A percentile compares a stretch with the other conserved stretches of the same genome.
These are phyloP conservation scores for Pleoardoris graminearum DNA, from an alignment of 2,329 filamentous ascomycete genomes.

Conservation along the genomic window DNA sequence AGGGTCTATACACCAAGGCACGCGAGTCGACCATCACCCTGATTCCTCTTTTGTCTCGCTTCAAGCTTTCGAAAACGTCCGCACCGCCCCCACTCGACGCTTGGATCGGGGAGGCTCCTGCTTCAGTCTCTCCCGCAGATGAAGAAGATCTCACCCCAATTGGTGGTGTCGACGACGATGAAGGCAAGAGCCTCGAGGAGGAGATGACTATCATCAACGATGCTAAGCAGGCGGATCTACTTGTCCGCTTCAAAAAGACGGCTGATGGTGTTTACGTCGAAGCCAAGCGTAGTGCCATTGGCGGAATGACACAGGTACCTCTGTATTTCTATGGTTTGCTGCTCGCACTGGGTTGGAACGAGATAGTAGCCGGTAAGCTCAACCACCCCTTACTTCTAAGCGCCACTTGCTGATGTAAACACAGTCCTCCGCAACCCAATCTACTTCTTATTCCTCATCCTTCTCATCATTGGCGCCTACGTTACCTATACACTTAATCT, in stretches of 20 bases:
- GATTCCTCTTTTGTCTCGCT: constrained; percentile 84
- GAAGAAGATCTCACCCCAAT: constrained; percentile 89
- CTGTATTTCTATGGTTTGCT: constrained; percentile 92
- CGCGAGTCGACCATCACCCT: constrained; percentile 89
- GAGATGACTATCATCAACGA: constrained; percentile 96
- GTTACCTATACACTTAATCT: constrained; percentile 92
- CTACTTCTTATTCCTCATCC: constrained; percentile 85
- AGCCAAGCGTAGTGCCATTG: constrained; percentile 94
- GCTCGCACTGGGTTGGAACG: constrained; percentile 96
- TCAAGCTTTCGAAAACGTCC: constrained; percentile 75
- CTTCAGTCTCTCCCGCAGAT: constrained; percentile 74
- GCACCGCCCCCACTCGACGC: constrained; percentile 77
- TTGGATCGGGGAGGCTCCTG: constrained; percentile 80
- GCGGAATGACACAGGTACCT: constrained; percentile 90
- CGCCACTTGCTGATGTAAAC: constrained; percentile 16
- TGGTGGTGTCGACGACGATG: constrained; percentile 91
- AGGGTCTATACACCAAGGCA: constrained; percentile 89
- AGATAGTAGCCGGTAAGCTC: constrained; percentile 84
- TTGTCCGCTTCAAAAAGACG: constrained; percentile 96
- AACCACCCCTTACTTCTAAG: constrained; percentile 1
- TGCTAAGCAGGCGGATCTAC: constrained; percentile 85
- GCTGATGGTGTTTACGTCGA: constrained; percentile 98
- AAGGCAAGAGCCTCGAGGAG: constrained; percentile 91
- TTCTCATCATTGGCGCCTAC: constrained; percentile 77
- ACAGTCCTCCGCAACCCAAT: constrained; percentile 89